Evolutionary conservation across 139 green algal species (phyloP).

Genomic region (Chlamydomonas eustigma): DNA sequence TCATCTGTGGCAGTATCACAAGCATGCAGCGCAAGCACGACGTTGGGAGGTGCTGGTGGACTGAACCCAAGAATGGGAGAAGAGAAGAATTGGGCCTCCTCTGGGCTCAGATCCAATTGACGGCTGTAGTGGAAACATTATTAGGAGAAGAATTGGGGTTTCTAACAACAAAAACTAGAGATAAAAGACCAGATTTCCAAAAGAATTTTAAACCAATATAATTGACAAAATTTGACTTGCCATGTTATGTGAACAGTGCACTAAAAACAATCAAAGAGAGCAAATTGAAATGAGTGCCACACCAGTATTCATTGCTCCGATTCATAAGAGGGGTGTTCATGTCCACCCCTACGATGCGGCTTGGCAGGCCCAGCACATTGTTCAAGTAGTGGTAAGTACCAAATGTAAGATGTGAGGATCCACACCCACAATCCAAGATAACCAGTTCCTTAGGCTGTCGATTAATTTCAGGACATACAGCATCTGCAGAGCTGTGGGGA

Average conservation of each 20-base stretch:
- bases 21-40: constrained; percentile 59
- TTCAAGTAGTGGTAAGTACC: constrained; percentile 50
- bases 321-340: constrained; percentile 47
- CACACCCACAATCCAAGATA: constrained; percentile 60
- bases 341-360: constrained; percentile 49
- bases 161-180: too few species aligned
- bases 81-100: neutral
- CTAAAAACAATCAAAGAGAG: too few species aligned
- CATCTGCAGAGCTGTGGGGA: too few species aligned
- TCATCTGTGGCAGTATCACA: constrained; percentile 70
- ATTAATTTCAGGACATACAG: too few species aligned
- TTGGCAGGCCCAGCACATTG: constrained; percentile 24
- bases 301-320: constrained; percentile 27
- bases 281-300: too few species aligned
- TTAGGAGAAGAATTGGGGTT: neutral
- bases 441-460: too few species aligned
- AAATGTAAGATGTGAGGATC: constrained; percentile 57
- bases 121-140: neutral
- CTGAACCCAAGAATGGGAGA: constrained; percentile 8
- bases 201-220: too few species aligned
- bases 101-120: neutral
- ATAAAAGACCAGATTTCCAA: too few species aligned
- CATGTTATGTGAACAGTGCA: too few species aligned
- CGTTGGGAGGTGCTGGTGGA: neutral
- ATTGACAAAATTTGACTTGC: too few species aligned